phyloP scores from a whole-genome alignment of 257 asterid species.

The Solanum stenotomum region DNA sequence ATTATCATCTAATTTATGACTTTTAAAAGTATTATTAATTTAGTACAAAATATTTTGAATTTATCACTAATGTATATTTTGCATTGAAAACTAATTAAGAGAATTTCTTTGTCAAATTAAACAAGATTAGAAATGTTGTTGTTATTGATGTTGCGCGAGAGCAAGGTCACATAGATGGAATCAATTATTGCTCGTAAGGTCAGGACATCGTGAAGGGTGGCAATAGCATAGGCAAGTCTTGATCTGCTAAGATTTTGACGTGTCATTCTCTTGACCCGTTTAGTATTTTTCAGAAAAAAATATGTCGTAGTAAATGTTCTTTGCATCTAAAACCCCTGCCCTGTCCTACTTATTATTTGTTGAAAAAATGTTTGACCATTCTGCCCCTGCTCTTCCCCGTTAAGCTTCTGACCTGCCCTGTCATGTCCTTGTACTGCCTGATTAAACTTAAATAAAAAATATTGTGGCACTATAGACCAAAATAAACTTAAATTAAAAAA shows the following conservation, averaged over 20 bases:
- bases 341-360: background rate
- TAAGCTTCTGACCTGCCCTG: no score
- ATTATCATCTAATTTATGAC: no score
- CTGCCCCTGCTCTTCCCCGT: no score
- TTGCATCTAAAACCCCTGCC: background rate
- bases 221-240: background rate
- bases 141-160: background rate
- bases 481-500: no score
- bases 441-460: no score
- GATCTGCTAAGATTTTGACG: background rate
- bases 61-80: background rate
- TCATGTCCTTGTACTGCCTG: fast-evolving
- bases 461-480: background rate
- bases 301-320: background rate
- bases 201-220: no score
- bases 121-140: background rate
- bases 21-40: no score
- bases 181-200: no score
- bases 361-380: background rate
- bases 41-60: background rate
- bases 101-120: no score
- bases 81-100: background rate
- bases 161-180: no score
- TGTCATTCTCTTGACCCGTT: background rate
- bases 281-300: no score